These are phyloP conservation scores for Usnea hakonensis DNA, from an alignment of 495 filamentous ascomycete genomes.

Conservation along the genomic window DNA sequence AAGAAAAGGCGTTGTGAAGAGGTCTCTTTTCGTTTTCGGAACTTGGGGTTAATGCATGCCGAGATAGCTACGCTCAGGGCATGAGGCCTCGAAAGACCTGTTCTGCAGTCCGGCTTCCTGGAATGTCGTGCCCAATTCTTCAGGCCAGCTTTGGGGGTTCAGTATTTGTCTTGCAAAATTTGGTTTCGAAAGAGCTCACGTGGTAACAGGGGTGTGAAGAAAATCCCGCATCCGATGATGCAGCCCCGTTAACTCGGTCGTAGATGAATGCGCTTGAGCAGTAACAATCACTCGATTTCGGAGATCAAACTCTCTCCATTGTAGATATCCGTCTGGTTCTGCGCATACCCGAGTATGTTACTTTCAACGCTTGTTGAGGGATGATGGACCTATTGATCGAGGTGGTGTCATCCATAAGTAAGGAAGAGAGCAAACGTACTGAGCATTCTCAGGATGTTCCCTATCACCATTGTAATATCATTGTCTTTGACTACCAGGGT, in stretches of 20 bases:
- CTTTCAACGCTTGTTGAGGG: neutral
- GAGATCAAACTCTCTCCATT: neutral
- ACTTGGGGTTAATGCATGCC: no score
- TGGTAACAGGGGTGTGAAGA: neutral
- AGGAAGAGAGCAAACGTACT: no score
- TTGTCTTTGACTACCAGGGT: constrained; percentile 25
- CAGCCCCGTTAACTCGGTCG: neutral
- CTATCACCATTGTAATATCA: neutral
- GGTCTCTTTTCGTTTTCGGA: no score
- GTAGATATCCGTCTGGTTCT: neutral
- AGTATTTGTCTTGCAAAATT: neutral
- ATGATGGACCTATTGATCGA: no score
- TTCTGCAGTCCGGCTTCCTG: neutral
- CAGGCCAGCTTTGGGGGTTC: neutral
- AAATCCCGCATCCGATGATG: neutral
- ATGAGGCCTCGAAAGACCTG: neutral
- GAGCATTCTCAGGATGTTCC: neutral
- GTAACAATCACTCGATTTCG: neutral
- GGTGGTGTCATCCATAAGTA: neutral
- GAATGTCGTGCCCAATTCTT: neutral
- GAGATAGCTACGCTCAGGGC: neutral
- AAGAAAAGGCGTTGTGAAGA: no score
- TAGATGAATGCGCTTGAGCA: neutral
- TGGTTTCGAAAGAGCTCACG: neutral
- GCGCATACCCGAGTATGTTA: neutral